phyloP scores from a whole-genome alignment of 352 stramenopile genomes.

The Aphanomyces cochlioides region DNA sequence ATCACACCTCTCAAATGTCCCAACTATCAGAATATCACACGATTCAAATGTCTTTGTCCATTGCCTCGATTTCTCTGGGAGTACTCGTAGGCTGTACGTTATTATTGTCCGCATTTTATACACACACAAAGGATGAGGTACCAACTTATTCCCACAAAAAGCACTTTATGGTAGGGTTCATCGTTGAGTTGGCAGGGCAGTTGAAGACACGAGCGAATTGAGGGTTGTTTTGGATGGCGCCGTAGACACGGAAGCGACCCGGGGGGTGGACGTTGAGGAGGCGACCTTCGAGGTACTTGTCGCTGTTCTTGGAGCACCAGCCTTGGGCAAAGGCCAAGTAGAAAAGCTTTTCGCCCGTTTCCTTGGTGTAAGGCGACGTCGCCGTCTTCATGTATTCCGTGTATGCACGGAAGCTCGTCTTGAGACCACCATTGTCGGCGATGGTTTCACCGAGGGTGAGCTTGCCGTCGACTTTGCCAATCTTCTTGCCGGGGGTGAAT shows the following conservation, averaged over 20 bases:
- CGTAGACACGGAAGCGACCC: slow-evolving; percentile 61
- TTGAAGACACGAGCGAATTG: slow-evolving; percentile 61
- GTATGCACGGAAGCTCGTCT: slow-evolving; percentile 51
- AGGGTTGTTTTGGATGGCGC: slow-evolving; percentile 56
- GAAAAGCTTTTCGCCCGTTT: slow-evolving; percentile 44
- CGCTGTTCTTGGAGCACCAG: slow-evolving; percentile 57
- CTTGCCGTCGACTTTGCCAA: slow-evolving; percentile 83
- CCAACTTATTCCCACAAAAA: slow-evolving; percentile 60
- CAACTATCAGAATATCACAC: too few relatives aligned
- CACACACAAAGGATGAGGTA: background rate
- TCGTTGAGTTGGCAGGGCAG: slow-evolving; percentile 45
- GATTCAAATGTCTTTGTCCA: too few relatives aligned
- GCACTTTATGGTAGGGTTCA: slow-evolving; percentile 72
- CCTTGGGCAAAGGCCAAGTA: slow-evolving; percentile 64
- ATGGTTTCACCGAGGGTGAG: slow-evolving; percentile 91
- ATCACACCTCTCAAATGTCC: too few relatives aligned
- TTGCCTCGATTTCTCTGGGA: too few relatives aligned
- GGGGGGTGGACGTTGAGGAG: slow-evolving; percentile 52
- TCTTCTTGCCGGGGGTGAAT: slow-evolving; percentile 34
- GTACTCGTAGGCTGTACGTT: too few relatives aligned
- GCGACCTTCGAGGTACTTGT: slow-evolving; percentile 47
- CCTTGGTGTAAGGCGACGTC: slow-evolving; percentile 8
- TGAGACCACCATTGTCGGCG: slow-evolving; percentile 85
- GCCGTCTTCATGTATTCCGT: slow-evolving; percentile 45
- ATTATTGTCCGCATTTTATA: background rate